Evolutionary conservation across 164 flowering plant species (phyloP).

Genomic region (Magnolia kwangsiensis): DNA sequence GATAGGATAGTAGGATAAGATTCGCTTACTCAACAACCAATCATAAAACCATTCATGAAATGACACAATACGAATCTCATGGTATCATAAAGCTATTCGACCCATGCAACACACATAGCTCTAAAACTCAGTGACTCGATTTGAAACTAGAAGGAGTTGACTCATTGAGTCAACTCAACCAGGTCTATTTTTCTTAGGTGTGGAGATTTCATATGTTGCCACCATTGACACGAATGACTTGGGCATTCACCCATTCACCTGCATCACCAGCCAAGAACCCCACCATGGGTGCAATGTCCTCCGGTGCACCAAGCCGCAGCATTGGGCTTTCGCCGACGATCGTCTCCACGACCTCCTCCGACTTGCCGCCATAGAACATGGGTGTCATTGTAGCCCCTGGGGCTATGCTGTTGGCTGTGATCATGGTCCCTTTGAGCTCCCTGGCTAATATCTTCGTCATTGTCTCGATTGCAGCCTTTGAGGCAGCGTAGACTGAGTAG

Average conservation of each 20-base stretch:
- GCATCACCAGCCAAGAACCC: conserved; percentile 54
- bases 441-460: conserved; percentile 57
- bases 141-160: too few species aligned
- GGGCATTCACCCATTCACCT: conserved; percentile 60
- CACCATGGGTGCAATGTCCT: conserved; percentile 47
- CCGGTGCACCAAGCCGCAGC: conserved; percentile 40
- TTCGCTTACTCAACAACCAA: too few species aligned
- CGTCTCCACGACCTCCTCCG: conserved; percentile 35
- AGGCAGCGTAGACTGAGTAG: conserved; percentile 45
- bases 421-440: conserved; percentile 57
- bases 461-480: conserved; percentile 65
- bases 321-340: conserved; percentile 27
- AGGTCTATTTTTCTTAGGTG: too few species aligned
- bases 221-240: conserved; percentile 54
- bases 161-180: too few species aligned
- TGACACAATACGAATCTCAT: too few species aligned
- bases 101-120: too few species aligned
- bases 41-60: too few species aligned
- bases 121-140: too few species aligned
- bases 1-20: too few species aligned
- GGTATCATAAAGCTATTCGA: too few species aligned
- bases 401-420: conserved; percentile 59
- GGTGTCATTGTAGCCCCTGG: conserved; percentile 61
- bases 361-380: conserved; percentile 49
- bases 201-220: conserved; percentile 34